phyloP scores from a whole-genome alignment of 2,329 filamentous ascomycete genomes.

The Fusarium denticulatum region DNA sequence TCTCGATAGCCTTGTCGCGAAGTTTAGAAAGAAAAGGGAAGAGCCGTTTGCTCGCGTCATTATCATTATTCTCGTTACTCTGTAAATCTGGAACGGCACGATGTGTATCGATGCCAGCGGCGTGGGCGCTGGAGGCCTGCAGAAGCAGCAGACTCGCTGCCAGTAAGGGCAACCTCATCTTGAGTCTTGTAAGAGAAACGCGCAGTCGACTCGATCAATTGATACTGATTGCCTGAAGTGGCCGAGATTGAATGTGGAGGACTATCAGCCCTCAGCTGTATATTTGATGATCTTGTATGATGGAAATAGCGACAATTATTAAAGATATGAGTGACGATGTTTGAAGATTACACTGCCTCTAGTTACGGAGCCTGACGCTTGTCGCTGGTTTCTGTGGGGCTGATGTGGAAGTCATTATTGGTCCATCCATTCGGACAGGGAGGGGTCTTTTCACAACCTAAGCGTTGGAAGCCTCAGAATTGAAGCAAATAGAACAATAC shows the following conservation, averaged over 20 bases:
- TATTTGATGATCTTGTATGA: constrained; percentile 17
- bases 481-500: background rate
- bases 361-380: constrained; percentile 5
- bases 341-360: constrained; percentile 3
- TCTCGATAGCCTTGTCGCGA: constrained; percentile 60
- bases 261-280: constrained; percentile 5
- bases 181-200: background rate
- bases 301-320: constrained; percentile 29
- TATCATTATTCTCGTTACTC: background rate
- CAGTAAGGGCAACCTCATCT: constrained; percentile 43
- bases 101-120: constrained; percentile 45
- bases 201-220: constrained; percentile 7
- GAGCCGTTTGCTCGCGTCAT: constrained; percentile 36
- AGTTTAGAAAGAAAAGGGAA: constrained; percentile 63
- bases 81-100: constrained; percentile 31
- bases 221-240: background rate
- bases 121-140: constrained; percentile 41
- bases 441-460: background rate
- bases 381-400: constrained; percentile 7
- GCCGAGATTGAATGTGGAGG: background rate
- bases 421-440: background rate
- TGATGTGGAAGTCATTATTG: background rate
- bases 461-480: background rate
- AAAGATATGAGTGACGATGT: constrained; percentile 15
- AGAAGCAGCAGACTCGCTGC: constrained; percentile 41